Base-by-base conservation (phyloP, 805 yeast species). In the Candida ulmi region DNA sequence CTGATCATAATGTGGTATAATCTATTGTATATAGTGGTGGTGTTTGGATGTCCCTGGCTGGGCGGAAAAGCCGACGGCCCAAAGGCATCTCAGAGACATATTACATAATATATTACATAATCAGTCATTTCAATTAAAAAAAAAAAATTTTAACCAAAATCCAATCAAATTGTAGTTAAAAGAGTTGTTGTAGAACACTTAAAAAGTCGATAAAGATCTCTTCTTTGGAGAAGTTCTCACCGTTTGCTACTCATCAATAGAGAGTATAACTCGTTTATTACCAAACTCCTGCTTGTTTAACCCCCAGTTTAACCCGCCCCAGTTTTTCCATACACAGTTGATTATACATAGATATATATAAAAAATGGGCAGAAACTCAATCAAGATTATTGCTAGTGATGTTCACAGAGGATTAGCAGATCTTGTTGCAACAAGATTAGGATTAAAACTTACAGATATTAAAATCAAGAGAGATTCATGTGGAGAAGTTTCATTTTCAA, bases 401-500 rank as follows among this genome's bases (percentile, higher is more conserved):
- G 75, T 78, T 38, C 85, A 81, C 60, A 66, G 82, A 41, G 81
- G 79, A 15, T 65, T 81, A 35, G 87, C 88, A 5, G 81, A 78
- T 58, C 69, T 78, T n/a, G 86, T 81, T 33, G 76, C 85, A 16
- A 67, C 69, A 42, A 68, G 82, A 36, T 62, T 81, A 24, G 86
- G 87, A 8, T 55, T 77, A 35, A 69, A 71, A 30, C 63, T 80
- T 37, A 77, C 84, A 17, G 83, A 84, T 33, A 74, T 78, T 39
- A 77, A 76, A 45, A 59, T 81, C 52, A 78, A 77, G 47, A 68
- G 86, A 52, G 85, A 80, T 47, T 74, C 83, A 8, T 79, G 80
- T 43, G 81, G 81, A 13, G 95, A 85, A 57, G 85, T 82, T 16
- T 78, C 83, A 28, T 82, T 84, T 52, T 76, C 83, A 33, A 80